Percentiles rank a stretch among this genome's conserved stretches.
Evolutionary conservation across 345 rosid species (phyloP).

Genomic region (Syzygium aromaticum): DNA sequence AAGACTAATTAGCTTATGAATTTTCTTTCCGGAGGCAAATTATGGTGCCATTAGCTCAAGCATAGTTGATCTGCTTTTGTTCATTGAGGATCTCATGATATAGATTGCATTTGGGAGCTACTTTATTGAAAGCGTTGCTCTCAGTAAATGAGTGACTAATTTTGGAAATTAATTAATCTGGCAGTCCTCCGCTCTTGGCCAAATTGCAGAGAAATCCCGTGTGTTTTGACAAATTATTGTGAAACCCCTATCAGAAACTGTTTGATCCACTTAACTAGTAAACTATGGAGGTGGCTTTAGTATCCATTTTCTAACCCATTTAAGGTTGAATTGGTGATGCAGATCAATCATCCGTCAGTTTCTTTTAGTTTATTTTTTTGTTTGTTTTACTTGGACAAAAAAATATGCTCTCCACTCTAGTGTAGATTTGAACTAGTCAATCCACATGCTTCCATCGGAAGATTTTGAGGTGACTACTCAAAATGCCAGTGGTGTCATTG

Average conservation of each 20-base stretch:
- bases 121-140: background rate
- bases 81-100: background rate
- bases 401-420: background rate
- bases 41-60: background rate
- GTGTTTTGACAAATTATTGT: background rate
- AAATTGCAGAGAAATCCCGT: background rate
- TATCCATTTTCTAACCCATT: background rate
- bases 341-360: background rate
- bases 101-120: background rate
- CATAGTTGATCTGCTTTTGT: background rate
- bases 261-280: rapidly evolving
- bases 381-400: background rate
- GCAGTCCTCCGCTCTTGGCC: background rate
- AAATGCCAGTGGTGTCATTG: background rate
- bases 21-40: background rate
- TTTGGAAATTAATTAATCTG: background rate
- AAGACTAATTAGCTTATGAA: background rate
- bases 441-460: background rate
- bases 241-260: rapidly evolving
- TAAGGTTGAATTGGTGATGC: background rate
- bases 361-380: background rate
- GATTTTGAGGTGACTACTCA: background rate
- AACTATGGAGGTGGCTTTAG: background rate
- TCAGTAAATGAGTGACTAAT: background rate
- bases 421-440: background rate